Evolutionary conservation across 2,329 filamentous ascomycete genomes (phyloP).

Genomic region (Aspergillus amoenus): DNA sequence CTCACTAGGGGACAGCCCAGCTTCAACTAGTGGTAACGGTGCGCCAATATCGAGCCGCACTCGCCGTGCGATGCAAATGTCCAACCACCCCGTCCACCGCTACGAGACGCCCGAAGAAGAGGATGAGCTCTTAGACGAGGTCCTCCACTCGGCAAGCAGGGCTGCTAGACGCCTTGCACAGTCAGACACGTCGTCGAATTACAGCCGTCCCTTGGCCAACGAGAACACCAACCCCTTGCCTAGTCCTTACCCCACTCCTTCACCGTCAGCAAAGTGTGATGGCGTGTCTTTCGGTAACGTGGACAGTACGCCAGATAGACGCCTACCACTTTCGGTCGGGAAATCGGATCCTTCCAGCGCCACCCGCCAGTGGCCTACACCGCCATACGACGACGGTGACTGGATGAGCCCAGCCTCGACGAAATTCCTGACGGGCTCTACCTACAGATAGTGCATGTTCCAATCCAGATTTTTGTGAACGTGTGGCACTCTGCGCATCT

Average conservation of each 20-base stretch:
- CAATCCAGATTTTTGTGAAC: neutral
- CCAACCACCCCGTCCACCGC: conserved; percentile 71
- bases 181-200: conserved; percentile 55
- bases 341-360: conserved; percentile 51
- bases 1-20: conserved; percentile 29
- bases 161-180: conserved; percentile 70
- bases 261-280: conserved; percentile 80
- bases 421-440: conserved; percentile 69
- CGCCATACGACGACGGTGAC: conserved; percentile 89
- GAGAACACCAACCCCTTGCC: conserved; percentile 32
- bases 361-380: conserved; percentile 83
- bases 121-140: conserved; percentile 92
- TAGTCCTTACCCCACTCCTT: conserved; percentile 68
- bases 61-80: conserved; percentile 69
- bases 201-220: conserved; percentile 39
- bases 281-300: conserved; percentile 69
- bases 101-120: conserved; percentile 97
- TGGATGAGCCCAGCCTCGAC: conserved; percentile 83
- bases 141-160: conserved; percentile 71
- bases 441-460: conserved; percentile 31
- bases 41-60: conserved; percentile 74
- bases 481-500: conserved; percentile 6
- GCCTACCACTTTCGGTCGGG: conserved; percentile 66
- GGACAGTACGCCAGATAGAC: conserved; percentile 54
- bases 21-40: conserved; percentile 24